These are phyloP conservation scores for Plasmodium sp. DNA, from an alignment of 169 alveolate species.

Conservation along the genomic window DNA sequence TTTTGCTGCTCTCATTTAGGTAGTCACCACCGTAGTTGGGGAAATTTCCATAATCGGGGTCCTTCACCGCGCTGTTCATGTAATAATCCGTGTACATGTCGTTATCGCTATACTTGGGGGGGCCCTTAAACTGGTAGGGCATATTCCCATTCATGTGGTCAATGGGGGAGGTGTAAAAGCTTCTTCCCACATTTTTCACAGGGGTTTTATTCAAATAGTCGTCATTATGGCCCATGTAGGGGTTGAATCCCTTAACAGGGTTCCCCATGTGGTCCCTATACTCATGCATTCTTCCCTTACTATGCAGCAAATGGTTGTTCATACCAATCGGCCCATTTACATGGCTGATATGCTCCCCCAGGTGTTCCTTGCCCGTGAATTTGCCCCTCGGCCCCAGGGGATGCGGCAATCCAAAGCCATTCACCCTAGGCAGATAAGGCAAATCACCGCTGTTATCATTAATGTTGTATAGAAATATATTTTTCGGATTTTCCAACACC, in stretches of 20 bases:
- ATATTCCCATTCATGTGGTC: neutral
- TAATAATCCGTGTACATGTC: constrained; percentile 13
- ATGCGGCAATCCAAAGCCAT: neutral
- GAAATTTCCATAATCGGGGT: neutral
- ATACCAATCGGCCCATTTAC: neutral
- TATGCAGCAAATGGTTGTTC: constrained; percentile 4
- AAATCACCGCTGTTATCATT: constrained; percentile 33
- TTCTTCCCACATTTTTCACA: constrained; percentile 28
- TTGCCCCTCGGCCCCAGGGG: constrained; percentile 8
- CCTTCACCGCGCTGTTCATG: constrained; percentile 6
- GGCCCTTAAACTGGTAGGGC: neutral
- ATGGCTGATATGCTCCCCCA: neutral
- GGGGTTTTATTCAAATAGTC: constrained; percentile 65
- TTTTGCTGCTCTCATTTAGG: constrained; percentile 17
- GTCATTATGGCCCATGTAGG: neutral
- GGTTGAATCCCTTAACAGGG: neutral
- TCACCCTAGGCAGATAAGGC: neutral
- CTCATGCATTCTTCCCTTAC: constrained; percentile 7
- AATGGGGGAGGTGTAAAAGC: constrained; percentile 46
- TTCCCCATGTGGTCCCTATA: neutral
- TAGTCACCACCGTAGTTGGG: constrained; percentile 6
- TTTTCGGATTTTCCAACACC: constrained; percentile 55
- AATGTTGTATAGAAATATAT: constrained; percentile 58
- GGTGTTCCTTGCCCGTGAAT: constrained; percentile 18
- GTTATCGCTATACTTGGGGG: constrained; percentile 5